These are phyloP conservation scores for Thelonectria olida DNA, from an alignment of 2,329 filamentous ascomycete genomes.

Conservation along the genomic window DNA sequence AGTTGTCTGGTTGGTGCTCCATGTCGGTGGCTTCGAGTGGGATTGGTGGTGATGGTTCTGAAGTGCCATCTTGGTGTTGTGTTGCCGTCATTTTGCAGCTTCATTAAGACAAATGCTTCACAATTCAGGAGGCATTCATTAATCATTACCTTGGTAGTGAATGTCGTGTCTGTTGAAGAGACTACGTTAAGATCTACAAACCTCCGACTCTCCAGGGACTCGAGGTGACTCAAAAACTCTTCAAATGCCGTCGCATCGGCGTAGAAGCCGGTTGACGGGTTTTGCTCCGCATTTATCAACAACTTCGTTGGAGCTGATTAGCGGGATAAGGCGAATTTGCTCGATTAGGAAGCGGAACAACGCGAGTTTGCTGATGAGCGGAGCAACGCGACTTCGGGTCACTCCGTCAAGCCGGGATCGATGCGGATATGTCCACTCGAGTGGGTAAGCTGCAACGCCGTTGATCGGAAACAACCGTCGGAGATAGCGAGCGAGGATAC, in stretches of 20 bases:
- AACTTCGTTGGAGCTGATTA: neutral
- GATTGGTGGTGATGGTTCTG: neutral
- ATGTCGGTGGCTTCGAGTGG: neutral
- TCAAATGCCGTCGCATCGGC: neutral
- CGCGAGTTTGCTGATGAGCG: no score
- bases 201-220: neutral
- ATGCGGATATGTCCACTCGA: neutral
- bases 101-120: neutral
- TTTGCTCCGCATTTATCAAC: neutral
- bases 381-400: no score
- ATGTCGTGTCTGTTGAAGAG: no score
- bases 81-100: neutral
- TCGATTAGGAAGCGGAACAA: no score
- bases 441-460: neutral
- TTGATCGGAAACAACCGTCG: conserved; percentile 1
- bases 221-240: neutral
- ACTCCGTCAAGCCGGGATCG: no score
- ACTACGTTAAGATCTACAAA: no score
- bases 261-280: neutral
- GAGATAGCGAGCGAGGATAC: no score
- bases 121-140: no score
- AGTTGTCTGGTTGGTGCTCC: neutral
- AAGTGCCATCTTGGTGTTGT: neutral
- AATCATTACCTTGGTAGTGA: no score
- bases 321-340: neutral